A percentile compares a stretch with the other conserved stretches of the same genome.
These are phyloP conservation scores for Schoenoplectus tabernaemontani DNA, from an alignment of 202 grass and related monocot species.

Conservation along the genomic window DNA sequence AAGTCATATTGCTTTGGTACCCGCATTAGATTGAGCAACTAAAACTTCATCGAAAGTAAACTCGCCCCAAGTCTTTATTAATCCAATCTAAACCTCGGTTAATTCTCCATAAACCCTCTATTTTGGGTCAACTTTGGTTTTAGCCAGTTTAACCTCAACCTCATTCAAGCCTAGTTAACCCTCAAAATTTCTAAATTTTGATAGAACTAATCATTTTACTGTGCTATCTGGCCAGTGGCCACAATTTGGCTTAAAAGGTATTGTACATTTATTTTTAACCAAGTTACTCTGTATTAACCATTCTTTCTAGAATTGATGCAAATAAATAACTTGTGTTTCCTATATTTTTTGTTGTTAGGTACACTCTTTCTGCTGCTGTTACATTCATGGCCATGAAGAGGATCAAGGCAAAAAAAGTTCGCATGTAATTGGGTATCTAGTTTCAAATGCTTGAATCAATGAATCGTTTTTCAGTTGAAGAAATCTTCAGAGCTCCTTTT, in stretches of 20 bases:
- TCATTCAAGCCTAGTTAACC: background rate
- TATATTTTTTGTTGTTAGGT: constrained; percentile 47
- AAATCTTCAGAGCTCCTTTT: background rate
- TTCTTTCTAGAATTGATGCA: background rate
- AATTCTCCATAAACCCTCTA: no score
- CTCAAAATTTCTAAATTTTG: background rate
- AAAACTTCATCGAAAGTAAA: background rate
- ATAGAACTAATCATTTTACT: background rate
- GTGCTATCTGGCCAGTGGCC: background rate
- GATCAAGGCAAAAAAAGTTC: constrained; percentile 68
- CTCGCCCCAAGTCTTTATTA: background rate
- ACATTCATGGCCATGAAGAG: constrained; percentile 67
- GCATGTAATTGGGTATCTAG: constrained; percentile 25
- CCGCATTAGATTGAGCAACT: background rate
- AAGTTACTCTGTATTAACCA: background rate
- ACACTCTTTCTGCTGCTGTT: constrained; percentile 90
- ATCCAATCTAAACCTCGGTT: background rate
- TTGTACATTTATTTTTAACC: no score
- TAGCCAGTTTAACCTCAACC: background rate
- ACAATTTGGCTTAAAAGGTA: no score
- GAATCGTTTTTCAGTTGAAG: background rate
- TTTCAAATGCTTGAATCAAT: background rate
- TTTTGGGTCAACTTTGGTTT: background rate
- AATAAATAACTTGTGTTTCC: background rate
- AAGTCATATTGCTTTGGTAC: background rate